Evolutionary conservation across 192 early-diverging fungal species (phyloP), one percentile per base, ranked within the genome.

Genomic region (Diversispora epigaea): DNA sequence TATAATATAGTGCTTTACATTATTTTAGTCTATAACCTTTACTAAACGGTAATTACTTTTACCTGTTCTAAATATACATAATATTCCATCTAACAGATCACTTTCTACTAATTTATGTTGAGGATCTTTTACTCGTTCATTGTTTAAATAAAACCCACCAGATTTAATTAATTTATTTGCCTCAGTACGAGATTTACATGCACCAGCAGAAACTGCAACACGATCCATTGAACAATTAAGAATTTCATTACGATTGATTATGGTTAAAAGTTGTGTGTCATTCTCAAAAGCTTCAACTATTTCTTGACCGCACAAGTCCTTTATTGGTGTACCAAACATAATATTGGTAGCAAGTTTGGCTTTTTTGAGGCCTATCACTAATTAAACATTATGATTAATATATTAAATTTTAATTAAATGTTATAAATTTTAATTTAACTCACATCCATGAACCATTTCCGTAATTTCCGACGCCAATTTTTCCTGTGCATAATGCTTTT

Each of bases 361-460:
- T 50, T 89, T 84, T 19, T 79, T 79, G 5, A 95, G 80, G 12
- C 86, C 89, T 3, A 77, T 76, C 3, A 57, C 88, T 91, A 80
- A 67, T 10, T 67, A 54, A 69, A 56, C 2, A 72, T 58, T 21
- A 15, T 45, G 32, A n/a, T 19, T 41, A 61, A 58, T 43, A 43
- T 17, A 65, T 56, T 63, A 19, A 71, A 54, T 62, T 44, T 69
- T n/a, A 60, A 47, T 39, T 4, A 32, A 65, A 21, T 50, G 15
- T 60, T 17, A 17, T 70, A 19, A 14, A 68, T 14, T 14, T 68
- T 6, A 17, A 63, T 68, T 1, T 17, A 54, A 49, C 55, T 79
- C 80, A 89, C 87, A 78, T 69, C 96, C 95, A 72, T 98, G 96
- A 6, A 98, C 91, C 15, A 98, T 83, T 77, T 94, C 93, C 25